Evolutionary conservation across 306 rosid genomes (phyloP).

Genomic region (Trifolium pratense): DNA sequence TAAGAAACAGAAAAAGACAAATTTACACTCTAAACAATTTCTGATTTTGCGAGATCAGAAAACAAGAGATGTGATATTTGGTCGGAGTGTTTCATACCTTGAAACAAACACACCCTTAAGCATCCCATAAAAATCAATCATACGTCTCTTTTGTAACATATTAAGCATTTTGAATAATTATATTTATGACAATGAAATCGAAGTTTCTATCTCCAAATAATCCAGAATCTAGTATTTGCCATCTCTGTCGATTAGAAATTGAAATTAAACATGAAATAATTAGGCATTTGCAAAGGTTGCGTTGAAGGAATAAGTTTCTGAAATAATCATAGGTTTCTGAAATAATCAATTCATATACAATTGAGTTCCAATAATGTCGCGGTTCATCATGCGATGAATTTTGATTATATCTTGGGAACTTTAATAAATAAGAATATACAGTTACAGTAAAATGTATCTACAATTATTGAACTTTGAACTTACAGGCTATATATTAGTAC

Average conservation of each 20-base stretch:
- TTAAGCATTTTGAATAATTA: not conserved
- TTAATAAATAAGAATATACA: conserved; percentile 27
- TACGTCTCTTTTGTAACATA: not conserved
- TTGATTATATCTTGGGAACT: conserved; percentile 35
- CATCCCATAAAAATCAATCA: too few relatives aligned
- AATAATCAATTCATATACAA: not conserved
- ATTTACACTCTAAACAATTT: not conserved
- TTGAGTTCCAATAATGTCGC: conserved; percentile 3
- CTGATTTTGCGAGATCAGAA: too few relatives aligned
- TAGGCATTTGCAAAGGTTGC: not conserved
- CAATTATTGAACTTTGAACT: conserved; percentile 24
- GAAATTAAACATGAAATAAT: not conserved
- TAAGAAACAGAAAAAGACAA: not conserved
- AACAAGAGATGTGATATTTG: not conserved
- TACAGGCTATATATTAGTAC: conserved; percentile 37
- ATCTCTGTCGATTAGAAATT: not conserved
- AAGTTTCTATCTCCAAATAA: not conserved
- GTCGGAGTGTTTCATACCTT: not conserved
- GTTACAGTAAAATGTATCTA: conserved; percentile 11
- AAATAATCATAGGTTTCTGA: too few relatives aligned
- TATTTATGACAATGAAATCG: not conserved
- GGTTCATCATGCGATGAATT: conserved; percentile 6
- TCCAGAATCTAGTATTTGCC: not conserved
- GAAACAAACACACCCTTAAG: too few relatives aligned
- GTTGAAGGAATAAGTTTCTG: too few relatives aligned